Conservation (phyloP, 495 filamentous ascomycete species). For the Chaetomidium leptoderma region DNA sequence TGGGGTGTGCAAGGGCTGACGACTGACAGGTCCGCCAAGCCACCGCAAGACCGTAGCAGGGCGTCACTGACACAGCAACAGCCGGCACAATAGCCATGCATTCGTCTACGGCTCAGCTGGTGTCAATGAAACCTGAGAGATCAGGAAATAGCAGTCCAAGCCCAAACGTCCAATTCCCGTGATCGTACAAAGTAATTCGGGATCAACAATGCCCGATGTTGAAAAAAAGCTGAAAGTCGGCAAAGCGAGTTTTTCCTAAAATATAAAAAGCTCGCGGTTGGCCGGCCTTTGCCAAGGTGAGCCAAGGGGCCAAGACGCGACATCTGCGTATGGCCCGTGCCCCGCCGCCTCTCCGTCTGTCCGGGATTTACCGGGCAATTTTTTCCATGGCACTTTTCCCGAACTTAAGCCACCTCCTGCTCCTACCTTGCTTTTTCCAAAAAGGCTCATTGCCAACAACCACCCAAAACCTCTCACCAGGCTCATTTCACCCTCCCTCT, state of each 20-base stretch:
- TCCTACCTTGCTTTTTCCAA: conserved; percentile 26
- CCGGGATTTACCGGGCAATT: conserved; percentile 34
- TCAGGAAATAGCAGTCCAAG: too few species aligned
- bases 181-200: not conserved
- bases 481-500: conserved; percentile 29
- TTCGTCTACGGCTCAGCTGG: too few species aligned
- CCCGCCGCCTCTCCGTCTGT: conserved; percentile 10
- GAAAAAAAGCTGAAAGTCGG: too few species aligned
- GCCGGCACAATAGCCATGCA: not conserved
- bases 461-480: conserved; percentile 17
- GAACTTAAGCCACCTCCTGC: conserved; percentile 12
- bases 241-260: too few species aligned
- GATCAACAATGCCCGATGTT: not conserved
- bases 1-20: too few species aligned
- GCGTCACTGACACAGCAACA: not conserved
- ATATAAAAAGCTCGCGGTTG: not conserved
- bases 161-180: too few species aligned
- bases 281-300: not conserved
- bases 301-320: not conserved
- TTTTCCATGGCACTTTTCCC: conserved; percentile 24
- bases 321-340: conserved; percentile 17
- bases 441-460: conserved; percentile 32
- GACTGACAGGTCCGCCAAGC: conserved; percentile 7
- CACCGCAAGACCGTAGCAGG: not conserved
- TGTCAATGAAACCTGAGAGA: too few species aligned